Evolutionary conservation across 2,329 filamentous ascomycete species (phyloP).

Genomic region (Tricladium varicosporioides): DNA sequence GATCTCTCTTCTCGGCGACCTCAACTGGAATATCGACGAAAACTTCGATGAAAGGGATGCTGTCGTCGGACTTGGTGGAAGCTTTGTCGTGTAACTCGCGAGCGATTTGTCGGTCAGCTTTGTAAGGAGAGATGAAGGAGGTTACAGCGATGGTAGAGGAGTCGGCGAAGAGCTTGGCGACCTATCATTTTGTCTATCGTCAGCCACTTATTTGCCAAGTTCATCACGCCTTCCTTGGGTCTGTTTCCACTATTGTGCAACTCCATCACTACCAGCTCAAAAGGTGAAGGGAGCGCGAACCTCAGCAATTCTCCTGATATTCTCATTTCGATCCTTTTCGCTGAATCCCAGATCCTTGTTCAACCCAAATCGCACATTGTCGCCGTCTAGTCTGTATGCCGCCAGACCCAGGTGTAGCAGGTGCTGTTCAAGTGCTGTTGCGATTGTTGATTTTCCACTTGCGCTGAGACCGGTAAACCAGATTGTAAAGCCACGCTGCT

Average conservation of each 20-base stretch:
- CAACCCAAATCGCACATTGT: slow-evolving; percentile 96
- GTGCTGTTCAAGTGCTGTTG: slow-evolving; percentile 94
- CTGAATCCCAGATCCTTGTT: slow-evolving; percentile 98
- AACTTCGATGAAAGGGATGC: slow-evolving; percentile 89
- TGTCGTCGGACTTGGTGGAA: slow-evolving; percentile 50
- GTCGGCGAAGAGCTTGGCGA: slow-evolving; percentile 96
- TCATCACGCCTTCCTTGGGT: too few relatives aligned
- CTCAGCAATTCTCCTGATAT: slow-evolving; percentile 94
- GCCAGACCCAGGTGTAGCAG: slow-evolving; percentile 80
- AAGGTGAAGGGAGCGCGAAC: slow-evolving; percentile 33
- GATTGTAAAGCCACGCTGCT: slow-evolving; percentile 88
- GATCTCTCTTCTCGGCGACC: slow-evolving; percentile 91
- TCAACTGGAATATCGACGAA: slow-evolving; percentile 89
- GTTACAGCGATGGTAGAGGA: slow-evolving; percentile 83
- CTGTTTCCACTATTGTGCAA: too few relatives aligned
- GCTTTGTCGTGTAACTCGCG: slow-evolving; percentile 72
- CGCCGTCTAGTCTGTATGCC: slow-evolving; percentile 93
- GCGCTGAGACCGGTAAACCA: slow-evolving; percentile 98
- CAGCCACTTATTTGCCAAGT: not conserved
- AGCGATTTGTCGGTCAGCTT: slow-evolving; percentile 78
- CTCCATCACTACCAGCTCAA: not conserved
- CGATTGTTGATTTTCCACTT: slow-evolving; percentile 95
- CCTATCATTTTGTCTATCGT: slow-evolving; percentile 43
- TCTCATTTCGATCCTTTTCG: slow-evolving; percentile 92
- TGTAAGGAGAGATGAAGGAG: slow-evolving; percentile 95